These are phyloP conservation scores for Sporothrix brunneoviolacea DNA, from an alignment of 2,329 filamentous ascomycete species.

Conservation along the genomic window DNA sequence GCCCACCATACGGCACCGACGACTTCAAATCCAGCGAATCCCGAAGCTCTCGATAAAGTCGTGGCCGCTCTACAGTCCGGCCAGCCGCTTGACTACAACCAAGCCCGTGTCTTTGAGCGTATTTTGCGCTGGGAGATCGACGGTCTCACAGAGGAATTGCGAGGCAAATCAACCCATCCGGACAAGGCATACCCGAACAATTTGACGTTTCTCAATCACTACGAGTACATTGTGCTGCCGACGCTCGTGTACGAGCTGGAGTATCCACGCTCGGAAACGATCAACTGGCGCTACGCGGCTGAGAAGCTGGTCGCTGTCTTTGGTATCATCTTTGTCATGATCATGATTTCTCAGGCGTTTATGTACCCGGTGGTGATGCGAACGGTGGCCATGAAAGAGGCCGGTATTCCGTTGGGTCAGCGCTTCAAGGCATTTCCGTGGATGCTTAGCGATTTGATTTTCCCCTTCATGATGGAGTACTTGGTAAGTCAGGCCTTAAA, in stretches of 20 bases:
- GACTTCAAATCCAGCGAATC: slow-evolving; percentile 6
- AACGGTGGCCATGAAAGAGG: slow-evolving; percentile 61
- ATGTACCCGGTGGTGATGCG: slow-evolving; percentile 70
- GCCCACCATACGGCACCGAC: not conserved
- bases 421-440: slow-evolving; percentile 65
- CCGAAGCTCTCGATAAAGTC: slow-evolving; percentile 45
- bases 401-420: slow-evolving; percentile 51
- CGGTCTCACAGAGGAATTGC: slow-evolving; percentile 56
- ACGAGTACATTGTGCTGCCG: slow-evolving; percentile 67
- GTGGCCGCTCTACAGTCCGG: slow-evolving; percentile 55
- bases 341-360: slow-evolving; percentile 67
- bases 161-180: slow-evolving; percentile 49
- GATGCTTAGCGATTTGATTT: slow-evolving; percentile 67
- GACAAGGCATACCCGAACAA: slow-evolving; percentile 60
- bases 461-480: slow-evolving; percentile 74
- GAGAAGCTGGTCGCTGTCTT: slow-evolving; percentile 67
- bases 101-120: slow-evolving; percentile 57
- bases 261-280: slow-evolving; percentile 61
- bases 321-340: slow-evolving; percentile 71
- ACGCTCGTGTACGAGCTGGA: slow-evolving; percentile 74
- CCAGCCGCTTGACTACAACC: slow-evolving; percentile 52
- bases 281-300: slow-evolving; percentile 68
- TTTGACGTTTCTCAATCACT: slow-evolving; percentile 56
- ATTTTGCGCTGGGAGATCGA: slow-evolving; percentile 63
- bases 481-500: slow-evolving; percentile 35